Evolutionary conservation across 805 yeast genomes (phyloP), one percentile per base, ranked within the genome.

Genomic region (Nakazawaea sp.): DNA sequence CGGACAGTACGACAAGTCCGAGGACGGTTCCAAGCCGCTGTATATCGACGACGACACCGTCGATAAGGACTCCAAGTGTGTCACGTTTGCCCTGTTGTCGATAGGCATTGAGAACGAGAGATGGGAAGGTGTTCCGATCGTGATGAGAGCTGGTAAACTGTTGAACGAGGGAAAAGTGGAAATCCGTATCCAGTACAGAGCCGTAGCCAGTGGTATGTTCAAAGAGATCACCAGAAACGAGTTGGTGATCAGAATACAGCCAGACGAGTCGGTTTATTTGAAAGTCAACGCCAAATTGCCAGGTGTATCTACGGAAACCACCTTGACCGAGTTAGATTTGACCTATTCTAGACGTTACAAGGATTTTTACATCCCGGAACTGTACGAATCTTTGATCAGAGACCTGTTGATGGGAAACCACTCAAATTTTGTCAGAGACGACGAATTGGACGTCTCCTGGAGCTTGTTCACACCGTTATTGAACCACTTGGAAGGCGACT

Each of bases 101-200:
- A 55, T 90, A 44, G 66, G 78, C 46, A 84, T 92, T 59, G 70
- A 78, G 52, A 92, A 89, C 61, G 97, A 92, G 63, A 78, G 97
- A 56, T 92, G 98, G 98, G 92, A 84, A 45, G 97, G 97, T 53
- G 97, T 92, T 31, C 98, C 98, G 38, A 77, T 92, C 55, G 81
- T 92, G 36, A 69, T 92, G 69, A 77, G 96, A 65, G 98, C 97
- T 12, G 98, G 98, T 54, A 92, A 92, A 66, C 96, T 97, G n/a
- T 68, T 92, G 43, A 87, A 90, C 59, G 89, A 81, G 53, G 83
- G 90, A 42, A 88, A 88, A 70, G 98, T 92, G 34, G 98, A 92
- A 67, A 81, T 92, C 45, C 76, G 97, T 60, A 67, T 92, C 44
- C 97, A 92, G 68, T 90, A 83, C 66, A 86, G 81, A 64, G 81